Base-by-base conservation (phyloP, 345 rosid genomes). In the Conringia planisiliqua region DNA sequence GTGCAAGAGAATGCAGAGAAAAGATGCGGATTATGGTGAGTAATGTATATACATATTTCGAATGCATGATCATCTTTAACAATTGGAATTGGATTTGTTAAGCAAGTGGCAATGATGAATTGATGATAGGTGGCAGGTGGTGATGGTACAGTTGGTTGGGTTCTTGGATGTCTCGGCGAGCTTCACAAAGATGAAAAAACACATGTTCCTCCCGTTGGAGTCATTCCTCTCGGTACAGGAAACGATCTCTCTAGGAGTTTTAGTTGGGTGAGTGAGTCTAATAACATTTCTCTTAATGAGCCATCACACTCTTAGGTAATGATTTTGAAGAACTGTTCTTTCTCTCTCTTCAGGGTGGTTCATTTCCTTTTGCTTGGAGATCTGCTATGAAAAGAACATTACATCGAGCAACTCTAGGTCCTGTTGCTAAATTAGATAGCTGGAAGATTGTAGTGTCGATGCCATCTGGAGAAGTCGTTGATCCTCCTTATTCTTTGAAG, bases 61-160 rank as follows among this genome's bases (percentile, higher is more conserved):
- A 2, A 10, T 1, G 18, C 6, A 56, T 29, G 0, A 16, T 10
- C 36, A 12, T 38, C 29, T 48, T 39, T 22, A 63, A 10, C 44
- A 48, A 10, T 10, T 32, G 20, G 20, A 11, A 35, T 11, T 56
- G 32, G 32, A 48, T 58, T 4, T 44, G 59, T 26, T n/a, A 56
- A 73, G 32, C 4, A 5, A 24, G 58, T 0, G 39, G 22, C 4
- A 3, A 40, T 69, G 35, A 52, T 39, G 36, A 38, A 27, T 17
- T 62, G 51, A 48, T 73, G 74, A 76, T 77, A 96, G 99, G 99
- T 96, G 68, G 99, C 96, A n/a, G 97, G 99, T 72, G 99, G 98
- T 79, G 99, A 96, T 88, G 98, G 97, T 75, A 92, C 96, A 0
- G 97, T 90, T 63, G 99, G 98, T 77, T 96, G 98, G 97, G 92